phyloP scores from a whole-genome alignment of 2,329 filamentous ascomycete species.

The Xylariaceae sp. region DNA sequence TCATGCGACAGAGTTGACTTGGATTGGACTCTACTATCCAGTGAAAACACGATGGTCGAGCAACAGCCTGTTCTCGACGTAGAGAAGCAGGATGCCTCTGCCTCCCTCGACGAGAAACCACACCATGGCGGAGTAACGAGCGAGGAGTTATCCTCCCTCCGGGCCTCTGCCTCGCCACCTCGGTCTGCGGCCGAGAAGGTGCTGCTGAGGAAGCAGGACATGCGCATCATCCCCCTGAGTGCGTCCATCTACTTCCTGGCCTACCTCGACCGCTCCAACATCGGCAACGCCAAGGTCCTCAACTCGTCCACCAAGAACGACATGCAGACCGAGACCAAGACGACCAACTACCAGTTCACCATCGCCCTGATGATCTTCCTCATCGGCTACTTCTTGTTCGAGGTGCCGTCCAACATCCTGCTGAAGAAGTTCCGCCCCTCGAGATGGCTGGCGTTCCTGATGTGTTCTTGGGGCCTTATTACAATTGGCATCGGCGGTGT shows the following conservation, averaged over 20 bases:
- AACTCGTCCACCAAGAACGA: conserved; percentile 33
- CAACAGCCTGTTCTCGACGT: conserved; percentile 17
- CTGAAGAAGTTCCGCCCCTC: conserved; percentile 59
- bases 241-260: conserved; percentile 50
- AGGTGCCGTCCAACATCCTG: conserved; percentile 62
- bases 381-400: conserved; percentile 43
- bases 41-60: conserved; percentile 18
- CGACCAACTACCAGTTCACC: conserved; percentile 29
- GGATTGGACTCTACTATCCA: background rate
- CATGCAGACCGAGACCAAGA: conserved; percentile 31
- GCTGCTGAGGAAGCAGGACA: conserved; percentile 41
- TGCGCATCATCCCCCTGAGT: conserved; percentile 48
- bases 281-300: conserved; percentile 38
- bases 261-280: conserved; percentile 53
- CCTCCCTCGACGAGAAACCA: conserved; percentile 19
- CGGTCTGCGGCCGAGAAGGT: conserved; percentile 19
- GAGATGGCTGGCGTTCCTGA: conserved; percentile 61
- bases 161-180: conserved; percentile 6
- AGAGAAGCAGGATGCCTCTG: conserved; percentile 22
- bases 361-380: conserved; percentile 35
- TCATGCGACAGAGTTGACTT: background rate
- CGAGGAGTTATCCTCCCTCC: too few relatives aligned
- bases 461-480: conserved; percentile 61
- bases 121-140: too few relatives aligned
- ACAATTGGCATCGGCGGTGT: conserved; percentile 62